Evolutionary conservation across 2,329 filamentous ascomycete species (phyloP).

Genomic region (Torrubiella hemipterigena): DNA sequence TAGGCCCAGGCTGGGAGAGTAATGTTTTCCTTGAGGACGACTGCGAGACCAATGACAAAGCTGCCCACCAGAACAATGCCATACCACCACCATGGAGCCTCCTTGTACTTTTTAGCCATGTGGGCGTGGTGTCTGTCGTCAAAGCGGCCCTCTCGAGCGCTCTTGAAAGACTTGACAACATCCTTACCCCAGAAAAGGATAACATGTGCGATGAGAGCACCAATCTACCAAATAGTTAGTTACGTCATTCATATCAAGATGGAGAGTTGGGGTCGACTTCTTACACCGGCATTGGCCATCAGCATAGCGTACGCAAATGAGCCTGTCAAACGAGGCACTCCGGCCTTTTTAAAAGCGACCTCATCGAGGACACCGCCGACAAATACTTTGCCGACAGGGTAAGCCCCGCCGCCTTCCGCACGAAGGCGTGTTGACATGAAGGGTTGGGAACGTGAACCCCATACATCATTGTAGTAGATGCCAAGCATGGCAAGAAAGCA

Average conservation of each 20-base stretch:
- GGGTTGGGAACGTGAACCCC: slow-evolving; percentile 31
- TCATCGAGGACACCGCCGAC: slow-evolving; percentile 27
- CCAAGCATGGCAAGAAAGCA: slow-evolving; percentile 38
- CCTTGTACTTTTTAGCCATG: slow-evolving; percentile 41
- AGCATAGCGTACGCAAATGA: slow-evolving; percentile 40
- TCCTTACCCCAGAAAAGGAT: slow-evolving; percentile 44
- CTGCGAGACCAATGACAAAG: slow-evolving; percentile 33
- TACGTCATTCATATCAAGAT: slow-evolving; percentile 4
- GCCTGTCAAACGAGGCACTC: slow-evolving; percentile 34
- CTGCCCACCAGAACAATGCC: slow-evolving; percentile 24
- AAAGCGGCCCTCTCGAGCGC: slow-evolving; percentile 26
- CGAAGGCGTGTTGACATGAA: slow-evolving; percentile 42
- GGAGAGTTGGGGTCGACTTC: slow-evolving; percentile 10
- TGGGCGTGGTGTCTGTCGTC: slow-evolving; percentile 39
- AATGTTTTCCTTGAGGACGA: slow-evolving; percentile 31
- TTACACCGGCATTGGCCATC: slow-evolving; percentile 43
- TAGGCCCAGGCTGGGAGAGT: slow-evolving; percentile 36
- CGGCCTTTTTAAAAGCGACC: slow-evolving; percentile 25
- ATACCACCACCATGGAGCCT: slow-evolving; percentile 37
- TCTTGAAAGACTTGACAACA: slow-evolving; percentile 32
- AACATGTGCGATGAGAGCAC: slow-evolving; percentile 39
- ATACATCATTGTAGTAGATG: slow-evolving; percentile 38
- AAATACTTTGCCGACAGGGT: slow-evolving; percentile 28
- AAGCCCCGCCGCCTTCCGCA: slow-evolving; percentile 24
- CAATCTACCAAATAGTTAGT: slow-evolving; percentile 29